Evolutionary conservation across 805 yeast genomes (phyloP).

Genomic region (Komagataella phaffii): DNA sequence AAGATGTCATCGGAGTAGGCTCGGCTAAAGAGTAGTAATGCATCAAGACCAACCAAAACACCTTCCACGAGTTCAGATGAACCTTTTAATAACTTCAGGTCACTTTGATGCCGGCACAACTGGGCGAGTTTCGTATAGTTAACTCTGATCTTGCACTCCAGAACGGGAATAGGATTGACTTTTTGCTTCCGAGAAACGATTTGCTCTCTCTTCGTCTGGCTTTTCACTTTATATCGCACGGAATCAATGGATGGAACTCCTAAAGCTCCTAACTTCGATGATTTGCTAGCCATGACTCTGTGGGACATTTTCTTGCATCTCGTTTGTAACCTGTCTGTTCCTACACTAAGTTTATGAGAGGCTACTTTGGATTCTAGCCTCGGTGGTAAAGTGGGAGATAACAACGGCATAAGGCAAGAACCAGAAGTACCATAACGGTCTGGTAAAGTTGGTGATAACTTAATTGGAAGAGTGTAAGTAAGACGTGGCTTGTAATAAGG

Average conservation of each 20-base stretch:
- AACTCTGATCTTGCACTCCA: not conserved
- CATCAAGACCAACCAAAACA: not conserved
- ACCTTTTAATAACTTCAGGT: not conserved
- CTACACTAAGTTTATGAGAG: not conserved
- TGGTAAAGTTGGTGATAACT: not conserved
- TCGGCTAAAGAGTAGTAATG: not conserved
- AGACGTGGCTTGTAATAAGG: not conserved
- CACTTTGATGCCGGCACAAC: not conserved
- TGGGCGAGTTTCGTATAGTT: not conserved
- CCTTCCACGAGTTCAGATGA: not conserved
- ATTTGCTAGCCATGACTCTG: not conserved
- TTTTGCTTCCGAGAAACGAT: not conserved
- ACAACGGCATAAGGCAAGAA: conserved; percentile 2
- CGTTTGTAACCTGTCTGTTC: not conserved
- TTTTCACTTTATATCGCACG: not conserved
- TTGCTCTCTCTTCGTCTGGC: not conserved
- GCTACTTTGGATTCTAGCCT: not conserved
- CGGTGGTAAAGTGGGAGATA: not conserved
- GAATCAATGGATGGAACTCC: not conserved
- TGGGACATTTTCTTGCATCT: not conserved
- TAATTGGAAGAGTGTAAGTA: not conserved
- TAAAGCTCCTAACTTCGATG: not conserved
- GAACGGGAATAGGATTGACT: not conserved
- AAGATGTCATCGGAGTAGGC: not conserved
- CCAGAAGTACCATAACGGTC: not conserved